Evolutionary conservation across 306 rosid genomes (phyloP).

Genomic region (Dryas octopetala): DNA sequence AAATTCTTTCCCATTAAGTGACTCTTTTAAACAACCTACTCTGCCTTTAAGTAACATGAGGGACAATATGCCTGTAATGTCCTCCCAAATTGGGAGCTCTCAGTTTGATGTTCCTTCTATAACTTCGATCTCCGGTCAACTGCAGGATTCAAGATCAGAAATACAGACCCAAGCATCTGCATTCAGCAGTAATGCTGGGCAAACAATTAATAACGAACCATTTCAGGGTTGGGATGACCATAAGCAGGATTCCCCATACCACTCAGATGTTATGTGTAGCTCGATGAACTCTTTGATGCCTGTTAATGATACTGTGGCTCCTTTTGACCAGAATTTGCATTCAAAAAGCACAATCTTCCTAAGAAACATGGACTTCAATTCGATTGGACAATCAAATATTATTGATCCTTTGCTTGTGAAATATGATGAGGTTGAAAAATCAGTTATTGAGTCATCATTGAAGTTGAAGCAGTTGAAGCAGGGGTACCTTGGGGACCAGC

Average conservation of each 20-base stretch:
- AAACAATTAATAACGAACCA: slow-evolving; percentile 37
- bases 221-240: slow-evolving; percentile 66
- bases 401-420: slow-evolving; percentile 47
- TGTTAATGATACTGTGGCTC: slow-evolving; percentile 45
- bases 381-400: slow-evolving; percentile 24
- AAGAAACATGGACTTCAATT: slow-evolving; percentile 43
- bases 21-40: slow-evolving; percentile 42
- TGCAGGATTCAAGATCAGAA: slow-evolving; percentile 47
- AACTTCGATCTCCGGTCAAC: slow-evolving; percentile 40
- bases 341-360: slow-evolving; percentile 35
- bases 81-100: slow-evolving; percentile 43
- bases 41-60: slow-evolving; percentile 30
- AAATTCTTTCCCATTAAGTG: slow-evolving; percentile 43
- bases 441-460: slow-evolving; percentile 34
- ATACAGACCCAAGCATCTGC: slow-evolving; percentile 39
- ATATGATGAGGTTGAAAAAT: slow-evolving; percentile 42
- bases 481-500: slow-evolving; percentile 52
- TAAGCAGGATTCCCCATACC: slow-evolving; percentile 48
- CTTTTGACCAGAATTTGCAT: slow-evolving; percentile 38
- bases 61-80: slow-evolving; percentile 41
- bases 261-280: slow-evolving; percentile 41
- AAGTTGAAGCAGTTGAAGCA: slow-evolving; percentile 45
- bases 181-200: slow-evolving; percentile 33
- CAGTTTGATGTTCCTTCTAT: slow-evolving; percentile 45
- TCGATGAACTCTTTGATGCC: slow-evolving; percentile 51